Evolutionary conservation across 75 land plant species (phyloP).

Genomic region (Cunninghamia lanceolata): DNA sequence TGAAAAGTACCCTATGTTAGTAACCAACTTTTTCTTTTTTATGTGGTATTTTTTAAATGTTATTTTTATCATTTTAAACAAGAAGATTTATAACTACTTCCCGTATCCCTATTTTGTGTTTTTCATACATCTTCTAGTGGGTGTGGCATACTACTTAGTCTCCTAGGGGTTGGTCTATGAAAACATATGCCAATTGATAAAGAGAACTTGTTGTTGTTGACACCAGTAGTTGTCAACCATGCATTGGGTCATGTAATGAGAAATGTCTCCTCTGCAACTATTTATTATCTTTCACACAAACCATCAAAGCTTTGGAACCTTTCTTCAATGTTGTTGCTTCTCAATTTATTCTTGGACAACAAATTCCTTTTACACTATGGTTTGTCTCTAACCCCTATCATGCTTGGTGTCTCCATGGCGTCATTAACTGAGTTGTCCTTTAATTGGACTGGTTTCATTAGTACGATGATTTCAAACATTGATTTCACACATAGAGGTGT

Average conservation of each 20-base stretch:
- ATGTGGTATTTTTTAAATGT: too few species aligned
- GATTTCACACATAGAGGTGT: conserved; percentile 92
- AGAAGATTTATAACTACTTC: conserved; percentile 97
- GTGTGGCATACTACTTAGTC: conserved; percentile 77
- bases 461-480: conserved; percentile 97
- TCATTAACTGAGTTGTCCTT: conserved; percentile 95
- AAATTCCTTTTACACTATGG: conserved; percentile 82
- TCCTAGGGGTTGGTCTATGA: conserved; percentile 83
- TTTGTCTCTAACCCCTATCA: conserved; percentile 81
- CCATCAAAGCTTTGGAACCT: conserved; percentile 99
- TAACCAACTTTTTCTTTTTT: too few species aligned
- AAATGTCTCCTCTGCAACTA: conserved; percentile 95
- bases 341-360: conserved; percentile 89
- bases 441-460: conserved; percentile 92
- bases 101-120: conserved; percentile 97
- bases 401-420: conserved; percentile 97
- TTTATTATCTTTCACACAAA: too few species aligned
- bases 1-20: too few species aligned
- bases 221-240: conserved; percentile 87
- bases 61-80: conserved; percentile 97
- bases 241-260: conserved; percentile 91
- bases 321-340: conserved; percentile 99
- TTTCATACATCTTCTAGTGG: conserved; percentile 81
- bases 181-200: conserved; percentile 92
- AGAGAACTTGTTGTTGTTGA: conserved; percentile 57